Evolutionary conservation across 805 yeast species (phyloP), one percentile per base, ranked within the genome.

Genomic region (Tetrapisispora iriomotensis): DNA sequence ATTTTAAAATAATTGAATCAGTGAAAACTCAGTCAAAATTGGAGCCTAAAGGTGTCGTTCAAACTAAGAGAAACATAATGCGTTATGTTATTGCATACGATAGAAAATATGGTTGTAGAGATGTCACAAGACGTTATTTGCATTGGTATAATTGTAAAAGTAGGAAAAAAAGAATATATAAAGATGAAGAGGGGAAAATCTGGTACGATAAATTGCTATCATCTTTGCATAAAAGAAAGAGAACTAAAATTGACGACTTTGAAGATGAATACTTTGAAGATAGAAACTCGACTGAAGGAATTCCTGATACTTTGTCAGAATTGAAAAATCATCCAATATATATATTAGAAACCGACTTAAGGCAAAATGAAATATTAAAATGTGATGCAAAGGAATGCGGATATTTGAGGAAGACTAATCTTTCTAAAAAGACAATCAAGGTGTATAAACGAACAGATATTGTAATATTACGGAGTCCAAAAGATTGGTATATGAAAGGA

Each of bases 311-410:
- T 50, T 64, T 86, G 20, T 80, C 77, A 37, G 96, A 87, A 48
- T 84, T 88, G 56, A 79, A 77, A 37, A 79, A 79, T 37, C 98
- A 92, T 59, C 98, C 98, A 0, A 60, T 78, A 12, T 92, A 80
- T 58, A 92, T 82, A 0, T 57, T 92, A 12, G 94, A 84, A 55
- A 69, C 76, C 3, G 94, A 87, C 46, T 56, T 92, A 25, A 71
- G 72, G 36, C 71, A 73, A 37, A 82, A 79, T 54, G 95, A 92
- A 54, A 68, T 87, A 5, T 58, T 90, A 4, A 68, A 70, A 38
- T 85, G 88, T 0, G 49, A 78, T 71, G 29, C 74, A 77, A 18
- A 57, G 43, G 61, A 57, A 39, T 80, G 94, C 50, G 98, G 97
- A 1, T 77, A 78, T 23, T 68, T 85, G 22, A 64, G 80, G 17